A percentile compares a stretch with the other conserved stretches of the same genome.
Conservation (phyloP, 768 basidiomycete genomes). For the Suillus subalutaceus region DNA sequence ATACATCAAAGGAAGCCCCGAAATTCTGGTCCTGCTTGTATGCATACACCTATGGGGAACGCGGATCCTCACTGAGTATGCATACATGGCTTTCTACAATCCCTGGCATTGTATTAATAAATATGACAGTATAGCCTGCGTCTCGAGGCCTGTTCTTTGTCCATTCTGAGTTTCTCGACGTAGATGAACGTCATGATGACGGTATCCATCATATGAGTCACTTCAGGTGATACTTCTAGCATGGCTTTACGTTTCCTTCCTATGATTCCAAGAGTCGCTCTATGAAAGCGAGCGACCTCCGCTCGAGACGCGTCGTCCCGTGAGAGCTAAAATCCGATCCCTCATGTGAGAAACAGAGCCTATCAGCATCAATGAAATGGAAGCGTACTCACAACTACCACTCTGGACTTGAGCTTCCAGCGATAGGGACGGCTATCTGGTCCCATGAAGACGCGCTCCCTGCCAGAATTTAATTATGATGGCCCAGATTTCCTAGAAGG, state of each 20-base stretch:
- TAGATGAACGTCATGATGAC: slow-evolving; percentile 21
- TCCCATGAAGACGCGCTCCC: slow-evolving; percentile 9
- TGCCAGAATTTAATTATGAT: neutral
- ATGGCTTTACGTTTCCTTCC: slow-evolving; percentile 11
- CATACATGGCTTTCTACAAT: no score
- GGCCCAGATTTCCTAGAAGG: neutral
- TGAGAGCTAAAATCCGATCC: slow-evolving; percentile 9
- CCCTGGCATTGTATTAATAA: no score
- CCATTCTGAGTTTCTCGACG: slow-evolving; percentile 17
- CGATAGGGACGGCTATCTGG: slow-evolving; percentile 8
- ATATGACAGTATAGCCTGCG: no score
- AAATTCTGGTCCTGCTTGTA: no score
- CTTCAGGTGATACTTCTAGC: slow-evolving; percentile 14
- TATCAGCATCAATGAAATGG: neutral
- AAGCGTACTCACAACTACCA: slow-evolving; percentile 4
- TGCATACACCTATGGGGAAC: no score
- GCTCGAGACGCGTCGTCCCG: slow-evolving; percentile 17
- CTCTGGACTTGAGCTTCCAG: neutral
- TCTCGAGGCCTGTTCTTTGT: neutral
- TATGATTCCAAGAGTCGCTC: slow-evolving; percentile 13
- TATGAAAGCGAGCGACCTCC: slow-evolving; percentile 27
- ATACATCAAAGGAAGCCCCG: no score
- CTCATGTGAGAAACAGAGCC: neutral
- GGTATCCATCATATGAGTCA: slow-evolving; percentile 14
- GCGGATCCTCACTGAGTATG: neutral